These are phyloP conservation scores for Rhodotorula sp. DNA, from an alignment of 1,284 basidiomycete genomes.

Conservation along the genomic window DNA sequence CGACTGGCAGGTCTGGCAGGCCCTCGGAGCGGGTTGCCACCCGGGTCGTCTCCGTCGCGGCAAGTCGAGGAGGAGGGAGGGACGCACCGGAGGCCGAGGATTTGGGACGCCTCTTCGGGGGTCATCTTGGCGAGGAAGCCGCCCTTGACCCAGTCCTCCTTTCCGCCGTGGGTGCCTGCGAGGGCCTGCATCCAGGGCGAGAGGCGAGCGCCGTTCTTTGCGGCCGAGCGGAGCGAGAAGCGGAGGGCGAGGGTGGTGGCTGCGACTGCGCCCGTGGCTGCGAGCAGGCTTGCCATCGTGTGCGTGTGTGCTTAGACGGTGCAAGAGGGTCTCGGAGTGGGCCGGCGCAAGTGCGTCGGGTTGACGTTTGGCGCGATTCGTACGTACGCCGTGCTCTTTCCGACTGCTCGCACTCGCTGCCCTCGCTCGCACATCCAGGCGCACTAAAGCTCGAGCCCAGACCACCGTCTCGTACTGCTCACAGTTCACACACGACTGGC, in stretches of 20 bases:
- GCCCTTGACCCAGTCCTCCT: conserved; percentile 84
- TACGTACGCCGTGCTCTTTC: no score
- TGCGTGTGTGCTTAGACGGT: neutral
- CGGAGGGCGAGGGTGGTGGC: conserved; percentile 38
- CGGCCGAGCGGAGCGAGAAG: conserved; percentile 40
- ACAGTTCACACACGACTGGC: no score
- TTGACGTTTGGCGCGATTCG: no score
- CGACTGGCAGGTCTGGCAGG: no score
- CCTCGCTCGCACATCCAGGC: no score
- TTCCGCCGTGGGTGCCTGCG: conserved; percentile 31
- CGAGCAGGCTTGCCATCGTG: conserved; percentile 31
- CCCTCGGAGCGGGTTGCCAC: no score
- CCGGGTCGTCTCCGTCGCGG: no score
- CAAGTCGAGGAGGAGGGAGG: neutral
- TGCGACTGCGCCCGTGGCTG: conserved; percentile 39
- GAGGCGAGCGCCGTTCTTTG: conserved; percentile 42
- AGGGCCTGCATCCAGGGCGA: conserved; percentile 40
- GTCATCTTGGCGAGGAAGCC: conserved; percentile 98
- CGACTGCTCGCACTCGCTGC: no score
- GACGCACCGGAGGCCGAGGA: conserved; percentile 87
- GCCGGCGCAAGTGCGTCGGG: no score
- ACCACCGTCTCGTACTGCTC: no score
- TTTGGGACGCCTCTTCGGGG: conserved; percentile 83
- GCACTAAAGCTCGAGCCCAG: no score
- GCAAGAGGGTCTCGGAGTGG: no score